These are phyloP conservation scores for Casuarina glauca DNA, from an alignment of 306 rosid genomes.

Conservation along the genomic window DNA sequence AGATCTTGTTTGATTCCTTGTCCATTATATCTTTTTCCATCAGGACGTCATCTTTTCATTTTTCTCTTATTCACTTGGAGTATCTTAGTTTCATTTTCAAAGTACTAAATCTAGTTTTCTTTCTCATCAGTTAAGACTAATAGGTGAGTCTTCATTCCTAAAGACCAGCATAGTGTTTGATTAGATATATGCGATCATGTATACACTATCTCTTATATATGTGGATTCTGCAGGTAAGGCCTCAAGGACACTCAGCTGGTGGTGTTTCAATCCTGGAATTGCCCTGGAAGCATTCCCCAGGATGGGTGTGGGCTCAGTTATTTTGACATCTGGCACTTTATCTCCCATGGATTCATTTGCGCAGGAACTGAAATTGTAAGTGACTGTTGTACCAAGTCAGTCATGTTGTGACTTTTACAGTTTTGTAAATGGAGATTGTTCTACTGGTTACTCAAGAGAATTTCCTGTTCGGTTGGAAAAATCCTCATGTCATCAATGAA, in stretches of 20 bases:
- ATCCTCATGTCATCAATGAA: conserved; percentile 83
- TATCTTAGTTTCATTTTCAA: neutral
- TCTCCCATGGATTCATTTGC: conserved; percentile 96
- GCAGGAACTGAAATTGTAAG: conserved; percentile 78
- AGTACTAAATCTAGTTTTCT: neutral
- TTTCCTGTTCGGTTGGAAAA: conserved; percentile 90
- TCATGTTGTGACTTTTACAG: conserved; percentile 22
- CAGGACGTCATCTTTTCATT: conserved; percentile 7
- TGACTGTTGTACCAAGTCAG: conserved; percentile 19
- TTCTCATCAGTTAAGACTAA: neutral
- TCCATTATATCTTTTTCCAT: conserved; percentile 16
- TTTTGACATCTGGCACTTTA: conserved; percentile 92
- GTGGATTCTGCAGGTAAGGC: conserved; percentile 58
- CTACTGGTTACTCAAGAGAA: conserved; percentile 59
- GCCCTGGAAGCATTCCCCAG: conserved; percentile 78
- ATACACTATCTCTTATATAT: conserved; percentile 27
- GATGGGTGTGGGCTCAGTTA: conserved; percentile 74
- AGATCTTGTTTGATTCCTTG: neutral
- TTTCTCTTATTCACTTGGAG: neutral
- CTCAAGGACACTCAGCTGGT: conserved; percentile 92
- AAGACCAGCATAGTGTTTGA: conserved; percentile 16
- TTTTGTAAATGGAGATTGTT: conserved; percentile 23
- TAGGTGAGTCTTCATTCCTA: neutral
- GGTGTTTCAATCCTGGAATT: conserved; percentile 99
- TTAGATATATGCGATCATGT: too few relatives aligned